These are phyloP conservation scores for Zoysia japonica DNA, from an alignment of 176 grass and related monocot genomes.

Conservation along the genomic window DNA sequence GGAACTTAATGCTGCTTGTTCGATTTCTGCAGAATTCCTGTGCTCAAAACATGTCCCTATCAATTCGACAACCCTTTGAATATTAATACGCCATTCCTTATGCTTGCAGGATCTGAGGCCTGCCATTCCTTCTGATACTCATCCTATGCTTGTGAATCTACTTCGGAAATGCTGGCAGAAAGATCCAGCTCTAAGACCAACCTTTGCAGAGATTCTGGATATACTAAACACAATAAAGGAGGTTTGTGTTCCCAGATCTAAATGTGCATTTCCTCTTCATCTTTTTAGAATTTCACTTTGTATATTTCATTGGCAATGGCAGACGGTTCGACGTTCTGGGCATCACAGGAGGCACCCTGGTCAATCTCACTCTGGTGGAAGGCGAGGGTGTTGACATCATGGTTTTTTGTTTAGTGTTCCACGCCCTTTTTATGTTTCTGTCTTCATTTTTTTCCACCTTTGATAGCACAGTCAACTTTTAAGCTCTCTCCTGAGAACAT, in stretches of 20 bases:
- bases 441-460: neutral
- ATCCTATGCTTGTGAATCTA: conserved; percentile 58
- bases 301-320: conserved; percentile 16
- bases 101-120: conserved; percentile 54
- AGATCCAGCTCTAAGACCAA: conserved; percentile 72
- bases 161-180: conserved; percentile 79
- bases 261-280: neutral
- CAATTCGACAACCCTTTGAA: neutral
- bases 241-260: conserved; percentile 33
- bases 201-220: conserved; percentile 73
- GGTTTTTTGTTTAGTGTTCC: conserved; percentile 29
- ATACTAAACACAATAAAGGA: conserved; percentile 59
- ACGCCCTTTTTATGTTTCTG: neutral
- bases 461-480: neutral
- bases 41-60: neutral
- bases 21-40: neutral
- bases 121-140: conserved; percentile 53
- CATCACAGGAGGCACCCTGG: conserved; percentile 35
- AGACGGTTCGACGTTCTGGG: conserved; percentile 28
- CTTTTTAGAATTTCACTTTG: neutral
- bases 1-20: neutral
- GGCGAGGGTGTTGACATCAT: conserved; percentile 20
- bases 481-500: neutral
- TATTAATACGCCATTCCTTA: neutral
- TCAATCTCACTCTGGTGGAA: conserved; percentile 25